phyloP scores from a whole-genome alignment of 2,329 filamentous ascomycete genomes.

The Fusarium circinatum region DNA sequence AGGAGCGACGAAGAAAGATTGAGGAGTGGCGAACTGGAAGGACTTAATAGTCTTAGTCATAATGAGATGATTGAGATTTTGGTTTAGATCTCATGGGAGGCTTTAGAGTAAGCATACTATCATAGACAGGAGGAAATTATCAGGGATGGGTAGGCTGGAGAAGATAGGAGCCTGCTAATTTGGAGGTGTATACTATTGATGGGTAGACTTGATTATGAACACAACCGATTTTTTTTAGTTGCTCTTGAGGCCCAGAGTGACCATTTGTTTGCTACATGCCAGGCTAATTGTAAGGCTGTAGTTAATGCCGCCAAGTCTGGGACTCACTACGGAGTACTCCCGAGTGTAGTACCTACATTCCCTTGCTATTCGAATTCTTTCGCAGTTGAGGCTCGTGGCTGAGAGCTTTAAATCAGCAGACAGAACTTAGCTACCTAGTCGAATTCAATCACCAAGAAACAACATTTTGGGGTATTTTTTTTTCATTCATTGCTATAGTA shows the following conservation, averaged over 20 bases:
- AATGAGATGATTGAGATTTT: not conserved
- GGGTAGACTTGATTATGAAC: constrained; percentile 34
- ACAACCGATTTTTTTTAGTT: constrained; percentile 13
- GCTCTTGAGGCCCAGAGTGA: not conserved
- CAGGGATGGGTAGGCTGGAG: not conserved
- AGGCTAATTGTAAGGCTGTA: not conserved
- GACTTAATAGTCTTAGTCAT: not conserved
- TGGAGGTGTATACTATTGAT: constrained; percentile 30
- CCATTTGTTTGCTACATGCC: no score
- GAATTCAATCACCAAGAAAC: not conserved
- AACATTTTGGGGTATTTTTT: constrained; percentile 33
- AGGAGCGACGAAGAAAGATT: constrained; percentile 60
- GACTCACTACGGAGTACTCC: not conserved
- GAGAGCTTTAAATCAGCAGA: no score
- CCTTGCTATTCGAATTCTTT: not conserved
- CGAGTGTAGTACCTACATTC: not conserved
- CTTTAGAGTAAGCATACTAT: constrained; percentile 25
- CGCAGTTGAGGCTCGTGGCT: no score
- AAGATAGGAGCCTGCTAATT: not conserved
- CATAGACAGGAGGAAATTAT: constrained; percentile 20
- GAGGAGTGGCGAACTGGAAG: constrained; percentile 57
- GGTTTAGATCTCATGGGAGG: constrained; percentile 19
- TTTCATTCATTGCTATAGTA: constrained; percentile 48
- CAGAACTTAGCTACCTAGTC: not conserved
- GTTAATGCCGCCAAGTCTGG: no score